phyloP scores from a whole-genome alignment of 371 early-diverging fungal genomes.

The Syncephalastrum contaminatum region DNA sequence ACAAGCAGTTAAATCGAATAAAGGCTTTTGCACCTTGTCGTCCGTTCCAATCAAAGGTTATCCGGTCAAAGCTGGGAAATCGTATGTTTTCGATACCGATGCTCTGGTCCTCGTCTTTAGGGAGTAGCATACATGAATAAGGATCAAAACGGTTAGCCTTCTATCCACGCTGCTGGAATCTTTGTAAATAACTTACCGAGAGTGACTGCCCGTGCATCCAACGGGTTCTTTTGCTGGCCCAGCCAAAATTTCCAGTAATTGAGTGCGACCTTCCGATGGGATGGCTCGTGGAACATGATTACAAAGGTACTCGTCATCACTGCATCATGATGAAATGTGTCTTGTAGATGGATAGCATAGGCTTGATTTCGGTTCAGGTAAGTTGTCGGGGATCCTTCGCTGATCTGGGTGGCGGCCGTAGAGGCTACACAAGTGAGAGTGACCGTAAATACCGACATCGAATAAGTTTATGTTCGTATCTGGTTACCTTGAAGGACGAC shows the following conservation, averaged over 20 bases:
- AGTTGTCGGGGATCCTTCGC: constrained; percentile 50
- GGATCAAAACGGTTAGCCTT: not conserved
- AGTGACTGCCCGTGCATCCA: constrained; percentile 65
- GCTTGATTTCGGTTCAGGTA: constrained; percentile 70
- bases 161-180: not conserved
- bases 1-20: constrained; percentile 77
- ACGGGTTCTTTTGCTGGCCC: constrained; percentile 64
- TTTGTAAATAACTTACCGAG: constrained; percentile 39
- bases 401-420: constrained; percentile 33
- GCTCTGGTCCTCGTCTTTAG: constrained; percentile 27
- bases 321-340: constrained; percentile 34
- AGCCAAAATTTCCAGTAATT: constrained; percentile 83
- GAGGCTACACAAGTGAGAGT: constrained; percentile 22
- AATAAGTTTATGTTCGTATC: not conserved
- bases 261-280: constrained; percentile 66
- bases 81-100: constrained; percentile 53
- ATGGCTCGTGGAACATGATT: constrained; percentile 73
- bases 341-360: constrained; percentile 45
- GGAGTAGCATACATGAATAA: constrained; percentile 2
- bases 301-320: constrained; percentile 59
- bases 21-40: constrained; percentile 66
- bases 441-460: not conserved
- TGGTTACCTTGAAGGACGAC: constrained; percentile 6
- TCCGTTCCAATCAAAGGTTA: constrained; percentile 77
- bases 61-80: constrained; percentile 66